A percentile compares a stretch with the other conserved stretches of the same genome.
phyloP scores from a whole-genome alignment of 1,139 yeast species.

The Pneumocystis murina region DNA sequence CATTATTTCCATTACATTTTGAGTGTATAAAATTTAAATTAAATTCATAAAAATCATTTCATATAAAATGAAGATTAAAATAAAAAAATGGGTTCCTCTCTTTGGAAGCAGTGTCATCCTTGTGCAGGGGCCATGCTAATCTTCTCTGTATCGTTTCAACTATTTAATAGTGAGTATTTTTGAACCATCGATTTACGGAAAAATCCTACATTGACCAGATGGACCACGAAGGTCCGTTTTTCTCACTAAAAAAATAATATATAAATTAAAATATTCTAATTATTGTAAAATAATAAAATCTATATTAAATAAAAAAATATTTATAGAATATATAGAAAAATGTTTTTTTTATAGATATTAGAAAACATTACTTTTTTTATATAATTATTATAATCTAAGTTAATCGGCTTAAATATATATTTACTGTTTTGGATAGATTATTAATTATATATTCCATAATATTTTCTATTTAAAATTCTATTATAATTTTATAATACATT shows the following conservation, averaged over 20 bases:
- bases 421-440: neutral
- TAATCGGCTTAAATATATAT: too few relatives aligned
- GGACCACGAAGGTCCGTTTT: neutral
- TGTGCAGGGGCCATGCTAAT: slow-evolving; percentile 99
- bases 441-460: too few relatives aligned
- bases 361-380: too few relatives aligned
- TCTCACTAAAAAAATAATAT: neutral
- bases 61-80: slow-evolving; percentile 3
- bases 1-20: too few relatives aligned
- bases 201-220: neutral
- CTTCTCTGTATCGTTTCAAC: slow-evolving; percentile 88
- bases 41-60: neutral
- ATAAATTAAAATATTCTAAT: neutral
- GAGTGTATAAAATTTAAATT: too few relatives aligned
- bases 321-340: neutral
- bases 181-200: neutral
- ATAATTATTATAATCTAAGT: neutral
- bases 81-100: slow-evolving; percentile 71
- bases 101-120: slow-evolving; percentile 95
- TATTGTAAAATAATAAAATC: neutral
- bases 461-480: too few relatives aligned
- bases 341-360: too few relatives aligned
- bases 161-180: neutral
- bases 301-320: neutral
- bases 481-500: too few relatives aligned